Base-by-base conservation (phyloP, 345 rosid genomes). In the Acer yangbiense region DNA sequence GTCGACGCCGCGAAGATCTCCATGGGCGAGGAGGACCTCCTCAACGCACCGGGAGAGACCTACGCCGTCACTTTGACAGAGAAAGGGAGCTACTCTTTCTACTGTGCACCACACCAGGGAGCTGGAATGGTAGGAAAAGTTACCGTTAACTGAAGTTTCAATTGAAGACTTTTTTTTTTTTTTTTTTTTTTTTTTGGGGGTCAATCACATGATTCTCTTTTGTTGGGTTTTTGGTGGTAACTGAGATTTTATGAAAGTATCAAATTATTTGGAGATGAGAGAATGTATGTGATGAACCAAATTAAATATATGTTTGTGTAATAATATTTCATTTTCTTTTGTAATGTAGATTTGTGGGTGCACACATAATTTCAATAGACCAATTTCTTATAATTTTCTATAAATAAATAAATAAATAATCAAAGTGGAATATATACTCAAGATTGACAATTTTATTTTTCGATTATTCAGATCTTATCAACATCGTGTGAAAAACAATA, bases 91-190 rank as follows among this genome's bases (percentile, higher is more conserved):
- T 95, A 95, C 87, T 7, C 72, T 72, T 91, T 93, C 91, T 95
- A 86, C 88, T 95, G 98, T 74, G 27, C 85, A 16, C 98, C 98
- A 13, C 98, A 95, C 83, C 98, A 89, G 86, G 98, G 98, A 57
- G 98, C 97, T 77, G 98, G 98, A 78, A 95, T 95, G 98, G 87
- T 77, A 0, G 98, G 97, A 12, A 89, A 93, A 82, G 86, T 93
- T 9, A 93, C 95, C 71, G 95, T 95, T 72, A 92, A 93, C 68
- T 96, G 64, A 80, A 85, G 74, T 27, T 61, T 3, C 25, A 60
- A 18, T 1, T 60, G 27, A 57, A 60, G 64, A 60, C 64, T 60
- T 0, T 8, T 7, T 7, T 60, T 60, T 57, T 57, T 17, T 57
- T 2, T 27, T 27, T 1, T 27, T 27, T 27, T 27, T 27, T 27